Evolutionary conservation across 2,329 filamentous ascomycete genomes (phyloP).

Genomic region (Grosmannia serpens): DNA sequence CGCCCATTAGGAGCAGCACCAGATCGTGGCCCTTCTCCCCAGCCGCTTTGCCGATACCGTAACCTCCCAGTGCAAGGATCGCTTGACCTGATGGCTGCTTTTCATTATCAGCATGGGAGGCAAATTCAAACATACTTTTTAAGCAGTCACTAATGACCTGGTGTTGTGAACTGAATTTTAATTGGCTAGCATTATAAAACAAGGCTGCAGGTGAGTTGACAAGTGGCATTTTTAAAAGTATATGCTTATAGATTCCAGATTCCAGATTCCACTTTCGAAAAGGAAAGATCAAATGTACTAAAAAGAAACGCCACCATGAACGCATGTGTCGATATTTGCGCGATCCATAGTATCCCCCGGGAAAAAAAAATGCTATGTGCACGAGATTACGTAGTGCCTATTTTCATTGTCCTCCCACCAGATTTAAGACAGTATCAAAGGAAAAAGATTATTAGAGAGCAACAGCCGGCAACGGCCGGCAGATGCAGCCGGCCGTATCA

Average conservation of each 20-base stretch:
- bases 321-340: not conserved
- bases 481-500: slow-evolving; percentile 23
- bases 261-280: not conserved
- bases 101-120: no score
- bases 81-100: no score
- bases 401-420: not conserved
- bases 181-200: no score
- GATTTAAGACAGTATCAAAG: not conserved
- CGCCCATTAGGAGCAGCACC: no score
- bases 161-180: no score
- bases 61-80: no score
- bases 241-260: not conserved
- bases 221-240: not conserved
- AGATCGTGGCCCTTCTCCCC: no score
- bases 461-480: not conserved
- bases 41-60: no score
- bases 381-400: not conserved
- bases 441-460: not conserved
- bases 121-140: no score
- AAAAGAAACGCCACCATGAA: not conserved
- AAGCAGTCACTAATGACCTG: no score
- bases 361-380: not conserved
- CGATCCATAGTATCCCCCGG: not conserved
- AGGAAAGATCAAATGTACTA: not conserved
- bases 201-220: no score